Base-by-base conservation (phyloP, 2,329 filamentous ascomycete species). In the Fusarium verticillioides region DNA sequence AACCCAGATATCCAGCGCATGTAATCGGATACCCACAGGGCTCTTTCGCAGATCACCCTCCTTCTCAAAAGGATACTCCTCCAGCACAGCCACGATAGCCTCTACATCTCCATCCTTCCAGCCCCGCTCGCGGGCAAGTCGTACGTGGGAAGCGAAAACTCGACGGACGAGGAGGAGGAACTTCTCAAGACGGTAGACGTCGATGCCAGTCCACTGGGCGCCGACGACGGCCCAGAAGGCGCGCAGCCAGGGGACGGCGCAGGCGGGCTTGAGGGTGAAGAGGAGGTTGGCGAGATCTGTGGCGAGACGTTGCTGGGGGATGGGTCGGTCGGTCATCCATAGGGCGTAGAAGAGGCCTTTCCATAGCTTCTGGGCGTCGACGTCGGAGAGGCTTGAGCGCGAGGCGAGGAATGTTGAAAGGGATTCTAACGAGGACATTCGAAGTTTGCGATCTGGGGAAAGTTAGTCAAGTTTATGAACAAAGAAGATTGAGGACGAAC, bases 341-440 rank as follows among this genome's bases (percentile, higher is more conserved):
- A 96, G 90, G 79, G 92, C 92, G 87, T 95, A 98, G 86, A 96
- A 98, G 26, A 98, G 89, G 9, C 95, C 96, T 81, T 97, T 97
- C 94, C 95, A 97, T 74, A 98, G 89, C 85, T 97, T 97, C 69
- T 96, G 86, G 56, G 94, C 86, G 73, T 97, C 95, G 74, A 93
- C 82, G 44, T 89, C 85, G 23, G 89, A 84, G 69, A 98, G 89
- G 60, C 82, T 78, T 42, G 85, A 81, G 44, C 89, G 87, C 69
- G 89, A 87, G 70, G 89, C 87, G 80, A 98, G 92, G 86, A 94
- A 98, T 56, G 90, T 88, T 74, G 91, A 90, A 34, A 98, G 91
- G 53, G 93, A 94, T 60, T 88, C 85, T 81, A 98, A 88, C 61
- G 95, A 93, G 72, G 92, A 88, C 80, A 93, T 93, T 80, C 94